Percentiles rank a stretch among this genome's conserved stretches.
Evolutionary conservation across 83 land plant species (phyloP).

Genomic region (Picea abies): DNA sequence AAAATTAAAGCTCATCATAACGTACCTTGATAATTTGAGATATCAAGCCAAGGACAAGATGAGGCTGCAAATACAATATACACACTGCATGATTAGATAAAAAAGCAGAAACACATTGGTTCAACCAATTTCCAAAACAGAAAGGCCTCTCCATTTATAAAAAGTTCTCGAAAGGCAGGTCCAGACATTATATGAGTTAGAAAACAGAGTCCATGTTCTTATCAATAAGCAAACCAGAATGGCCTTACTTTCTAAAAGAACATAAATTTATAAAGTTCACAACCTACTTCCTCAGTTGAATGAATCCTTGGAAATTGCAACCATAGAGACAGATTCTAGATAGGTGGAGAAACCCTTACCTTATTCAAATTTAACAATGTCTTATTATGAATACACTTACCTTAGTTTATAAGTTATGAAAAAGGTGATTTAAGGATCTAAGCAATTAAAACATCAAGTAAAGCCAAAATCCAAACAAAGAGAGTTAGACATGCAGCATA

Average conservation of each 20-base stretch:
- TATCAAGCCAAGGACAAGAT: slow-evolving; percentile 89
- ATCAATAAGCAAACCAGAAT: neutral
- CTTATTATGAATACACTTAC: neutral
- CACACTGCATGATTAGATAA: neutral
- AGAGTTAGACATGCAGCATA: neutral
- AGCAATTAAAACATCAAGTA: neutral
- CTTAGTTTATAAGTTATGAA: neutral
- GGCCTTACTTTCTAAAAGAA: neutral
- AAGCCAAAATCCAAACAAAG: neutral
- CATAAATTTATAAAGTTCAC: neutral
- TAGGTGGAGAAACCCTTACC: neutral
- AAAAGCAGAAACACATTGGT: neutral
- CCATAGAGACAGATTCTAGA: neutral
- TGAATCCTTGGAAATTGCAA: neutral
- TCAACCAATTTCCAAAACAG: neutral
- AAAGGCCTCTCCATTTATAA: neutral
- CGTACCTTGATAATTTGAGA: slow-evolving; percentile 96
- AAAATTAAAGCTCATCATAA: neutral
- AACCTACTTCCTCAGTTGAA: neutral
- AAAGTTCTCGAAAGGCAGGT: neutral
- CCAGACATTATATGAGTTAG: neutral
- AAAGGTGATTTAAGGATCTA: neutral
- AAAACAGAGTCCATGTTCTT: neutral
- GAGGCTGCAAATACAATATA: slow-evolving; percentile 66
- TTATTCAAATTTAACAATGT: too few relatives aligned